These are phyloP conservation scores for Litsea cubeba DNA, from an alignment of 164 flowering plant genomes.

Conservation along the genomic window DNA sequence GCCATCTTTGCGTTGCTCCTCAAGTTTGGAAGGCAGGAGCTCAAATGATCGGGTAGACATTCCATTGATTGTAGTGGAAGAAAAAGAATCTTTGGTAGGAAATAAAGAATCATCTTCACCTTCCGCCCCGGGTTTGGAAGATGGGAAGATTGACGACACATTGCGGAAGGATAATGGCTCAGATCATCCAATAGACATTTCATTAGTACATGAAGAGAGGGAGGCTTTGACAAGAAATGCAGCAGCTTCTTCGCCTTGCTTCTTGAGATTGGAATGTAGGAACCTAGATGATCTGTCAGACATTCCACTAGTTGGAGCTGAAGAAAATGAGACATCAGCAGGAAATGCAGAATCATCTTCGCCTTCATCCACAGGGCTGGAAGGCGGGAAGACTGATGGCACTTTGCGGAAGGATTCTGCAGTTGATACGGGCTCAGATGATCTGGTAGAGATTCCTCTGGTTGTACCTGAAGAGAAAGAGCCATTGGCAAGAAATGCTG, in stretches of 20 bases:
- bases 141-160: not conserved
- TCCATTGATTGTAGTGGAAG: not conserved
- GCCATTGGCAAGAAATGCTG: not conserved
- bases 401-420: not conserved
- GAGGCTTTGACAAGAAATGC: no score
- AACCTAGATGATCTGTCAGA: not conserved
- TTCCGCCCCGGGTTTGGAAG: not conserved
- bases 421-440: not conserved
- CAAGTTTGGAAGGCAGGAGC: not conserved
- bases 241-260: no score
- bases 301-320: not conserved
- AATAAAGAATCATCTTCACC: not conserved
- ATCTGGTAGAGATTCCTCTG: not conserved
- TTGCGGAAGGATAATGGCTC: not conserved
- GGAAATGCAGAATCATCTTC: not conserved
- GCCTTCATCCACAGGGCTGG: not conserved
- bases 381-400: not conserved
- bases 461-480: not conserved
- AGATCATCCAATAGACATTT: no score
- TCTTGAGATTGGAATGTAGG: no score
- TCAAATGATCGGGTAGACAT: not conserved
- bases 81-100: not conserved
- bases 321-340: not conserved
- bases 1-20: not conserved
- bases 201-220: not conserved